These are phyloP conservation scores for Geotrichum bryndzae DNA, from an alignment of 1,139 yeast species.

Conservation along the genomic window DNA sequence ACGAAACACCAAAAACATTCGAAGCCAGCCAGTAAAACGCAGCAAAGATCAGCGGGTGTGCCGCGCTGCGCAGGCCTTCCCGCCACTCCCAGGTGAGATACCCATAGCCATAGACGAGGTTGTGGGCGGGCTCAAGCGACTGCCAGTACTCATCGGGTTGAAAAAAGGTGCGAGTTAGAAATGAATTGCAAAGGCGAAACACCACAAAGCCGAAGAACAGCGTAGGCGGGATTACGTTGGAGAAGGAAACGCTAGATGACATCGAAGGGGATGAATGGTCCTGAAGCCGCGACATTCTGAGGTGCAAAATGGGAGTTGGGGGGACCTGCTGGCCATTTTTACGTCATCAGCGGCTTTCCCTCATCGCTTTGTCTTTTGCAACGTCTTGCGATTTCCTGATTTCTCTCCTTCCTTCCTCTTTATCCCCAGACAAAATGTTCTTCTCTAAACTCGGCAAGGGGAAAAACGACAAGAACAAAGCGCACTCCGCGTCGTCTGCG, in stretches of 20 bases:
- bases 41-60: slow-evolving; percentile 72
- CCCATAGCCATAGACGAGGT: slow-evolving; percentile 69
- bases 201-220: slow-evolving; percentile 25
- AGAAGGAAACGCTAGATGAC: background rate
- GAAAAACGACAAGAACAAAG: background rate
- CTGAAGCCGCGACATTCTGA: background rate
- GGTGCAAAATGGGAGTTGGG: background rate
- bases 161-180: slow-evolving; percentile 65
- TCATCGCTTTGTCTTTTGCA: background rate
- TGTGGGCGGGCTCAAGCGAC: slow-evolving; percentile 86
- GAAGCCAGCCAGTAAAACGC: slow-evolving; percentile 34
- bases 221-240: background rate
- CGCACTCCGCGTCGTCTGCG: background rate
- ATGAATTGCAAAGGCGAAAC: slow-evolving; percentile 56
- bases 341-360: background rate
- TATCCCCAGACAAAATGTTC: slow-evolving; percentile 4
- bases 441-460: slow-evolving; percentile 8
- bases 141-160: slow-evolving; percentile 98
- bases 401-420: background rate
- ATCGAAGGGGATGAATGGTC: background rate
- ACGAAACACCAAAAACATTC: slow-evolving; percentile 30
- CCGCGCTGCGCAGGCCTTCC: slow-evolving; percentile 62
- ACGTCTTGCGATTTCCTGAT: background rate
- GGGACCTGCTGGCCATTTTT: background rate
- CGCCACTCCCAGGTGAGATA: slow-evolving; percentile 94